Evolutionary conservation across 1,139 yeast genomes (phyloP), one percentile per base, ranked within the genome.

Genomic region (Geotrichum fermentans): DNA sequence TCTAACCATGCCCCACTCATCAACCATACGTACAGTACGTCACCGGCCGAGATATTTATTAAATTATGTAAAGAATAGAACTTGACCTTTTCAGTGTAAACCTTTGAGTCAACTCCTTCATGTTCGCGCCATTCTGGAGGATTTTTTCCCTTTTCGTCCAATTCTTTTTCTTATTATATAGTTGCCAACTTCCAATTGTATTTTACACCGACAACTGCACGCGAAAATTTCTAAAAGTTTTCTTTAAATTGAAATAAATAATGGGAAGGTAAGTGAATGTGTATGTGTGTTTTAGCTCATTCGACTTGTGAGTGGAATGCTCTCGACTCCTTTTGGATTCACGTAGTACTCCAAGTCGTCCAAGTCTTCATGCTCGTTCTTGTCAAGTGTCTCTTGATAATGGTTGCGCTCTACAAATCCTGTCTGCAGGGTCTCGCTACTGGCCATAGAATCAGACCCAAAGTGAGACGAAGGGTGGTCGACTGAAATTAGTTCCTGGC

Each of bases 331-430:
- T n/a, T 43, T 35, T 2, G 39, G 39, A 16, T 43, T 40, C 17
- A 24, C 17, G 37, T 45, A 45, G 21, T 38, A 40, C 28, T 41
- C 50, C 30, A 29, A 13, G 18, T 41, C 38, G 11, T 47, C 29
- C 7, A 22, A 11, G 22, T 24, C 21, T 4, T 35, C 40, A n/a
- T 35, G 41, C 18, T 35, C 22, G 20, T 16, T 24, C 20, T 28
- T 29, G 35, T 43, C 46, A 8, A 35, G 40, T 16, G n/a, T 18
- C 5, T 30, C 36, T 21, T 43, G 46, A 32, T 43, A 43, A 14
- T 35, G 28, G n/a, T 28, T 24, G 5, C 35, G 36, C 21, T 41
- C 17, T 16, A 40, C 17, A 26, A 24, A 38, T 32, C 43, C 43
- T 13, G 39, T 20, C 39, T 36, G 39, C 4, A 8, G 20, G 20